Conservation (phyloP, 1,284 basidiomycete species). For the Apiotrichum akiyoshidainum region DNA sequence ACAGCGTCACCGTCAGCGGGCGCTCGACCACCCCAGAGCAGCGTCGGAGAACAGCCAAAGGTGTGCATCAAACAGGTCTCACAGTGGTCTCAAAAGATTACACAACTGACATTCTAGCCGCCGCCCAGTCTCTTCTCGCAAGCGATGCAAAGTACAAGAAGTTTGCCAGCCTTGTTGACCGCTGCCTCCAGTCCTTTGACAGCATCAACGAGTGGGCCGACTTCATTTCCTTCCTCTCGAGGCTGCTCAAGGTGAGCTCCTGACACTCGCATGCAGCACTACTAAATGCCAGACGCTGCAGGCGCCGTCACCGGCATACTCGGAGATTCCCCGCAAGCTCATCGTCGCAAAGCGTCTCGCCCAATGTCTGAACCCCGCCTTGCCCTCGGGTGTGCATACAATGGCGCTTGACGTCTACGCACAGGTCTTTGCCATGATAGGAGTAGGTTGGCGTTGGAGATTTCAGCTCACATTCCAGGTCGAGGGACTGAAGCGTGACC, state of each 20-base stretch:
- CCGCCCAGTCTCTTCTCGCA: constrained; percentile 38
- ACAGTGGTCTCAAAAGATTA: neutral
- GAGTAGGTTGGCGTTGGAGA: constrained; percentile 58
- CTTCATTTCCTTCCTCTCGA: constrained; percentile 95
- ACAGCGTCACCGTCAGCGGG: constrained; percentile 24
- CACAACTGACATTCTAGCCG: constrained; percentile 21
- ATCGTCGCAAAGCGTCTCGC: constrained; percentile 91
- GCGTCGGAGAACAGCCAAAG: constrained; percentile 35
- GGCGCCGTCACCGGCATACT: constrained; percentile 76
- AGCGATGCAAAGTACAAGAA: constrained; percentile 93
- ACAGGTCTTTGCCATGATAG: constrained; percentile 84
- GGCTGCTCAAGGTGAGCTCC: constrained; percentile 86
- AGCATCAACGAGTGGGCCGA: constrained; percentile 99
- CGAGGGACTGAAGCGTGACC: constrained; percentile 81
- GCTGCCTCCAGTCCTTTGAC: constrained; percentile 88
- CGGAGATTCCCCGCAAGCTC: constrained; percentile 91
- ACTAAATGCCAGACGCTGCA: constrained; percentile 68
- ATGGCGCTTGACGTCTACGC: constrained; percentile 92
- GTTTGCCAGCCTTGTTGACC: constrained; percentile 85
- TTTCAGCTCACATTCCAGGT: constrained; percentile 55
- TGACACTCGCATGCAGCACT: constrained; percentile 9
- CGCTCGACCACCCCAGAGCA: constrained; percentile 46
- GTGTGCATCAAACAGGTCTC: constrained; percentile 13
- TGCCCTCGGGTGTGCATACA: constrained; percentile 95
- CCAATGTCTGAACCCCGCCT: constrained; percentile 93